Evolutionary conservation across 768 basidiomycete genomes (phyloP).

Genomic region (Pilatotrama ljubarskyi): DNA sequence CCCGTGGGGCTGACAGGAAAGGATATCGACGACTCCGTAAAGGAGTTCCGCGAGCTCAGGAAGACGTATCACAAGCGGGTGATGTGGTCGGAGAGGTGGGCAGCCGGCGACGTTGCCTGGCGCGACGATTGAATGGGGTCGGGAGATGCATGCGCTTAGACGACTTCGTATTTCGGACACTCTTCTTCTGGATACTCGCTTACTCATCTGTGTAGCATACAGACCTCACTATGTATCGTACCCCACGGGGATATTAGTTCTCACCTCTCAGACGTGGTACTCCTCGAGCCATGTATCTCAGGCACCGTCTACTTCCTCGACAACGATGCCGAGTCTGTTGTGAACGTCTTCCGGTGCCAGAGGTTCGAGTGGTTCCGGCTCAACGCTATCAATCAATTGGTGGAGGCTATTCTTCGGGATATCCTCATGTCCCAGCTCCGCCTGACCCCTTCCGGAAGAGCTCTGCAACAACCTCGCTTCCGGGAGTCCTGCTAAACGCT

Average conservation of each 20-base stretch:
- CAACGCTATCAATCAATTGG: not conserved
- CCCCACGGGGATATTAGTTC: constrained; percentile 1
- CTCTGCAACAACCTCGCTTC: constrained; percentile 22
- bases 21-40: constrained; percentile 86
- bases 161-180: not conserved
- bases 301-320: not conserved
- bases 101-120: constrained; percentile 83
- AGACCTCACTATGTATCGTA: not conserved
- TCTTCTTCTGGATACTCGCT: constrained; percentile 3
- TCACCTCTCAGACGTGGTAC: not conserved
- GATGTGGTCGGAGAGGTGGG: constrained; percentile 89
- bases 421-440: not conserved
- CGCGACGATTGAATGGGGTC: constrained; percentile 52
- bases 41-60: constrained; percentile 81
- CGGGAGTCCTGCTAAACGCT: not conserved
- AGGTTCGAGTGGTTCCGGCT: not conserved
- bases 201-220: constrained; percentile 14
- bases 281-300: not conserved
- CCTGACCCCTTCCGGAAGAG: constrained; percentile 19
- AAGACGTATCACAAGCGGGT: constrained; percentile 93
- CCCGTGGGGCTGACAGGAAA: constrained; percentile 32
- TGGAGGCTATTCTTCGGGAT: constrained; percentile 13
- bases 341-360: not conserved
- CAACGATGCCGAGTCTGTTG: not conserved
- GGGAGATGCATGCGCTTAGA: not conserved